A percentile compares a stretch with the other conserved stretches of the same genome.
These are phyloP conservation scores for Monosporascus sp. DNA, from an alignment of 2,329 filamentous ascomycete species.

Conservation along the genomic window DNA sequence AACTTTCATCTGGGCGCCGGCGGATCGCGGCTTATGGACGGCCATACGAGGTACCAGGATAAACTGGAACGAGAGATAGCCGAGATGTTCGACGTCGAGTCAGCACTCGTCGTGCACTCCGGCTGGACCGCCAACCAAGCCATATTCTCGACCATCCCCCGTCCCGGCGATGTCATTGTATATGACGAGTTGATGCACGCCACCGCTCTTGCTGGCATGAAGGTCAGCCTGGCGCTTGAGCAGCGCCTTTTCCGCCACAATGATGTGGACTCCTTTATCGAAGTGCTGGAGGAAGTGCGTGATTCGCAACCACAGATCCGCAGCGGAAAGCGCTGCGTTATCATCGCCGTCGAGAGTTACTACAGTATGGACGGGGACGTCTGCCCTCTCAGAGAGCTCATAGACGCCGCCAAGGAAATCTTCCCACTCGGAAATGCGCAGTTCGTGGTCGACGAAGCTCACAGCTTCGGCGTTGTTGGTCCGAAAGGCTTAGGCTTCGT, in stretches of 20 bases:
- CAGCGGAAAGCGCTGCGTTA: conserved; percentile 26
- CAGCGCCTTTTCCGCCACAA: conserved; percentile 43
- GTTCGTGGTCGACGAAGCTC: conserved; percentile 53
- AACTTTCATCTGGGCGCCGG: no score
- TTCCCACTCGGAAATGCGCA: conserved; percentile 35
- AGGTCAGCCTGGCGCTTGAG: conserved; percentile 44
- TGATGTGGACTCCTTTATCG: conserved; percentile 30
- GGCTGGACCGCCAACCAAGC: conserved; percentile 51
- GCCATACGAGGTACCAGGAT: no score
- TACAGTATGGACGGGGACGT: conserved; percentile 46
- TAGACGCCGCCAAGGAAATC: conserved; percentile 30
- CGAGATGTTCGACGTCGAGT: conserved; percentile 52
- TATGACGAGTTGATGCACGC: conserved; percentile 66
- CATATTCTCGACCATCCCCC: conserved; percentile 45
- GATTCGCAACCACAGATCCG: conserved; percentile 24
- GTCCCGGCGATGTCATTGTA: conserved; percentile 50
- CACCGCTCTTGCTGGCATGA: conserved; percentile 61
- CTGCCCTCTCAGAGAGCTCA: conserved; percentile 32
- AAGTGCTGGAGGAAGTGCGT: conserved; percentile 28
- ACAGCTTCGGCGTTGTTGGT: conserved; percentile 47
- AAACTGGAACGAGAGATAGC: conserved; percentile 50
- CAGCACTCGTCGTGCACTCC: conserved; percentile 56
- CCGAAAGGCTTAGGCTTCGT: conserved; percentile 44
- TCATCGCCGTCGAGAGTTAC: conserved; percentile 37
- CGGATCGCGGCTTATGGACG: no score